These are phyloP conservation scores for Malassezia obtusa DNA, from an alignment of 1,284 basidiomycete species.

Conservation along the genomic window DNA sequence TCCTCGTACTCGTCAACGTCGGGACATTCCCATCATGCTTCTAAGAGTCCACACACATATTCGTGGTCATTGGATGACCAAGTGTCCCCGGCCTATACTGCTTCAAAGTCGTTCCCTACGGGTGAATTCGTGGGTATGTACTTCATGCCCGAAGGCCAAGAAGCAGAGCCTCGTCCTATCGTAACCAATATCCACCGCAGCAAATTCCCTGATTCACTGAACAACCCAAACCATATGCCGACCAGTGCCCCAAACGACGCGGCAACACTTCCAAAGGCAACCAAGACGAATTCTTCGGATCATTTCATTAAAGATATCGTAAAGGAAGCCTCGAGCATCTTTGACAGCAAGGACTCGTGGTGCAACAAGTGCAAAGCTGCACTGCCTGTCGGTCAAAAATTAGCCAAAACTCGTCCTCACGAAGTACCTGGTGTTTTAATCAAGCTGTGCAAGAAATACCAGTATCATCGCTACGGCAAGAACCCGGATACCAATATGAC, in stretches of 20 bases:
- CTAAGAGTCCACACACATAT: background rate
- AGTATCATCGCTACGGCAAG: constrained; percentile 55
- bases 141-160: constrained; percentile 20
- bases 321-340: constrained; percentile 33
- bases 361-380: constrained; percentile 60
- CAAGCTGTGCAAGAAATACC: constrained; percentile 57
- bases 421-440: constrained; percentile 57
- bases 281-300: background rate
- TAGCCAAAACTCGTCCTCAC: constrained; percentile 58
- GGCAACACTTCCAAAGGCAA: no score
- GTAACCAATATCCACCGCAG: constrained; percentile 26
- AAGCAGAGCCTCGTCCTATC: constrained; percentile 25
- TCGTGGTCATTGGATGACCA: background rate
- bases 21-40: no score
- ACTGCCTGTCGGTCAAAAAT: constrained; percentile 60
- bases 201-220: constrained; percentile 52
- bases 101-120: constrained; percentile 38
- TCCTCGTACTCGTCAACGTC: no score
- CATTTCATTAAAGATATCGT: background rate
- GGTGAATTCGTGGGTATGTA: constrained; percentile 32
- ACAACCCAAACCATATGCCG: constrained; percentile 59
- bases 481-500: constrained; percentile 38
- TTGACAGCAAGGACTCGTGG: constrained; percentile 30
- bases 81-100: constrained; percentile 27
- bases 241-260: background rate